phyloP scores from a whole-genome alignment of 176 grass and related monocot genomes.

The Oryza officinalis region DNA sequence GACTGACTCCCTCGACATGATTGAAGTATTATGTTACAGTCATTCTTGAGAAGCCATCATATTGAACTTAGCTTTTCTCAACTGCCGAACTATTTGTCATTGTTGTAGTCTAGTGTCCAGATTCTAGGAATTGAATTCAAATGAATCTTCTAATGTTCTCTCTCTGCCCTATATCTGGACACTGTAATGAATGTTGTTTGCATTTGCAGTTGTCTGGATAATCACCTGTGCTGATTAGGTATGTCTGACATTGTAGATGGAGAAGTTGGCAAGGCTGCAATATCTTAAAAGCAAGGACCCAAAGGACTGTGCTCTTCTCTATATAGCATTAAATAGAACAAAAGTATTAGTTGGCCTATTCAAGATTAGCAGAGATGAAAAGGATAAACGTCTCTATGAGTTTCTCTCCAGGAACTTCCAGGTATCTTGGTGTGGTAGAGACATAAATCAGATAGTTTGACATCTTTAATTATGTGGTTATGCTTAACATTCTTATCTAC shows the following conservation, averaged over 20 bases:
- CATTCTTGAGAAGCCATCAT: not conserved
- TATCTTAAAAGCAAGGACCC: slow-evolving; percentile 95
- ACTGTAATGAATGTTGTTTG: slow-evolving; percentile 23
- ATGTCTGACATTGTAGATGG: slow-evolving; percentile 77
- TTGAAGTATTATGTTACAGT: slow-evolving; percentile 26
- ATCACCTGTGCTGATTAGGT: slow-evolving; percentile 50
- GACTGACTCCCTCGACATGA: not conserved
- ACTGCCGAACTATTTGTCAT: slow-evolving; percentile 26
- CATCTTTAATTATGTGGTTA: not conserved
- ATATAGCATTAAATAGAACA: slow-evolving; percentile 87
- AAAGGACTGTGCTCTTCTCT: slow-evolving; percentile 90
- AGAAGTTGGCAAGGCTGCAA: slow-evolving; percentile 91
- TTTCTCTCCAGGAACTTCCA: slow-evolving; percentile 95
- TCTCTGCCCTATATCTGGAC: slow-evolving; percentile 27
- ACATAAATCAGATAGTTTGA: slow-evolving; percentile 17
- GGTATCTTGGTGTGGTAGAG: slow-evolving; percentile 48
- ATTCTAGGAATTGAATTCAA: slow-evolving; percentile 23
- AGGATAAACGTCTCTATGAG: slow-evolving; percentile 73
- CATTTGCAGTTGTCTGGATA: slow-evolving; percentile 46
- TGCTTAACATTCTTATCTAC: slow-evolving; percentile 27
- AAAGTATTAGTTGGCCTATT: slow-evolving; percentile 92
- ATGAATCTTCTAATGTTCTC: slow-evolving; percentile 30
- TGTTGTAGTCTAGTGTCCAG: slow-evolving; percentile 23
- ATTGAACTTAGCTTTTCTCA: slow-evolving; percentile 21
- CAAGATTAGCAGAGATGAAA: slow-evolving; percentile 93